phyloP scores from a whole-genome alignment of 306 rosid species.

The Trifolium dubium region DNA sequence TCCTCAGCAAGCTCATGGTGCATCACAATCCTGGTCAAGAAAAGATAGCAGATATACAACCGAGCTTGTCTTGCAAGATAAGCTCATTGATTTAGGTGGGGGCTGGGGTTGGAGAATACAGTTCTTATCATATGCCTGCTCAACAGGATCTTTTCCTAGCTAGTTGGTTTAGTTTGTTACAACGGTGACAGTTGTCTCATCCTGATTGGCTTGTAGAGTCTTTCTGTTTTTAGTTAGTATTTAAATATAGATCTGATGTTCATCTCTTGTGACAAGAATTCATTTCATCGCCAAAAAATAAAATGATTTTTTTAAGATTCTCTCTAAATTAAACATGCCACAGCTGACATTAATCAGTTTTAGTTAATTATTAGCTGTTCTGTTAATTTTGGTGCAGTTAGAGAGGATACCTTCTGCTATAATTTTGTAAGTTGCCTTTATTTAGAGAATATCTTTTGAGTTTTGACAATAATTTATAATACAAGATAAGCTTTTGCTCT shows the following conservation, averaged over 20 bases:
- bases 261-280: not conserved
- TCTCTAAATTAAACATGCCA: not conserved
- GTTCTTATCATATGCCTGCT: not conserved
- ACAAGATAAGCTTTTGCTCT: constrained; percentile 6
- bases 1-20: not conserved
- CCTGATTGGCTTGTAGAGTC: not conserved
- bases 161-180: not conserved
- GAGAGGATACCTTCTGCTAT: constrained; percentile 1
- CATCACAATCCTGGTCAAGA: not conserved
- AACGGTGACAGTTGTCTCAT: not conserved
- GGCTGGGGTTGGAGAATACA: not conserved
- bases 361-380: not conserved
- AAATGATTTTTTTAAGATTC: not conserved
- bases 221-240: not conserved
- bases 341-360: not conserved
- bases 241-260: not conserved
- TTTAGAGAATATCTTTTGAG: not conserved
- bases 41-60: not conserved
- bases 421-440: not conserved
- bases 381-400: not conserved
- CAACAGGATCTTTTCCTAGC: not conserved
- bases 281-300: not conserved
- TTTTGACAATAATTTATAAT: constrained; percentile 3
- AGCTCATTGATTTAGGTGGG: not conserved
- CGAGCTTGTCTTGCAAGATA: not conserved